A percentile compares a stretch with the other conserved stretches of the same genome.
Evolutionary conservation across 1,284 basidiomycete genomes (phyloP).

Genomic region (Ustilago curta): DNA sequence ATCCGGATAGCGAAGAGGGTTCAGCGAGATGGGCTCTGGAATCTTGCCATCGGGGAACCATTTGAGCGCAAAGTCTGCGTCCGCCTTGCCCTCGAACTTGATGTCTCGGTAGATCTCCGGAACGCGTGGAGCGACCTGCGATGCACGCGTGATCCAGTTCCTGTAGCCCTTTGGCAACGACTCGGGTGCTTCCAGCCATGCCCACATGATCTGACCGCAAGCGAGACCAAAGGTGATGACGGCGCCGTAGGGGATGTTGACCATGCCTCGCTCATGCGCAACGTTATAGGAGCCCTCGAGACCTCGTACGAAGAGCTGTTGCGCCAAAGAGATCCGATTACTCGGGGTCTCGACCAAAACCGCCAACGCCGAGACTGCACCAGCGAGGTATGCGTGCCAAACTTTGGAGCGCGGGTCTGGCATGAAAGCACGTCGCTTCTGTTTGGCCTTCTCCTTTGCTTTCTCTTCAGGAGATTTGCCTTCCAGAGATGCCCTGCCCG

Average conservation of each 20-base stretch:
- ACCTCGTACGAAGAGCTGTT: conserved; percentile 87
- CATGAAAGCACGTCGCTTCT: conserved; percentile 61
- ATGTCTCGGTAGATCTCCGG: conserved; percentile 36
- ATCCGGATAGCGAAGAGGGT: conserved; percentile 53
- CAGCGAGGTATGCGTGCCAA: conserved; percentile 91
- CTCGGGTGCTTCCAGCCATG: conserved; percentile 75
- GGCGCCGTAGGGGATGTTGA: conserved; percentile 83
- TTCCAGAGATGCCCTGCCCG: conserved; percentile 45
- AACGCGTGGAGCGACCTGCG: conserved; percentile 50
- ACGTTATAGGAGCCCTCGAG: conserved; percentile 86
- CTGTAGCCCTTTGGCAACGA: conserved; percentile 58
- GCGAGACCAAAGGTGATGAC: conserved; percentile 84
- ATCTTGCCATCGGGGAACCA: conserved; percentile 60
- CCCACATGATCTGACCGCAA: conserved; percentile 84
- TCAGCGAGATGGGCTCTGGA: conserved; percentile 57
- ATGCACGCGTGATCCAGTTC: conserved; percentile 66
- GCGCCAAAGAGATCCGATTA: conserved; percentile 80
- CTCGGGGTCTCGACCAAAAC: conserved; percentile 83
- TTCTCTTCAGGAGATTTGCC: conserved; percentile 54
- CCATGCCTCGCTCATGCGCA: conserved; percentile 75
- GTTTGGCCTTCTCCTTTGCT: conserved; percentile 51
- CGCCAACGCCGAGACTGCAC: conserved; percentile 82
- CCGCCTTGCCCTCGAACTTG: conserved; percentile 21
- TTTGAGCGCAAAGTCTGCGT: conserved; percentile 36
- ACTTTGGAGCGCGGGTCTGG: conserved; percentile 70